A percentile compares a stretch with the other conserved stretches of the same genome.
Conservation (phyloP, 176 grass and related monocot genomes). For the Zoysia pacifica region DNA sequence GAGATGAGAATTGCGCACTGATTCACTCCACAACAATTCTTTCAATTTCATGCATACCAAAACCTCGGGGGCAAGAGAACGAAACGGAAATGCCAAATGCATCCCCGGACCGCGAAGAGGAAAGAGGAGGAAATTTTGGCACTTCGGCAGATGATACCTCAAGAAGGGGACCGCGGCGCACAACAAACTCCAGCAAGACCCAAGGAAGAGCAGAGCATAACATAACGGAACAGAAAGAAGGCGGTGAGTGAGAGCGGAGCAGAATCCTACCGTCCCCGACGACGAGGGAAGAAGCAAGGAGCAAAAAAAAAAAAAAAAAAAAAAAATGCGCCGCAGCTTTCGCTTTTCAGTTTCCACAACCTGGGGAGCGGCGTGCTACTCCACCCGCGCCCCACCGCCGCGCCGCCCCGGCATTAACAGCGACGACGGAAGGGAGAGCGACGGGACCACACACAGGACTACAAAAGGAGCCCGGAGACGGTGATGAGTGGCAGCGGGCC, state of each 20-base stretch:
- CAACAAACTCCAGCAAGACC: neutral
- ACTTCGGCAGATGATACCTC: constrained; percentile 3
- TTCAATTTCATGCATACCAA: neutral
- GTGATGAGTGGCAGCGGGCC: constrained; percentile 9
- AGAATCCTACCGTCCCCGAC: neutral
- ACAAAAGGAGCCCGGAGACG: neutral
- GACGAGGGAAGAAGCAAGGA: neutral
- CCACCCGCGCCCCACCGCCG: neutral
- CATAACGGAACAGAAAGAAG: neutral
- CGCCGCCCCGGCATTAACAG: constrained; percentile 24
- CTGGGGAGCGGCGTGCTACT: neutral
- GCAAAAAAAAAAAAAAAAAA: neutral
- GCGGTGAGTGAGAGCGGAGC: constrained; percentile 19
- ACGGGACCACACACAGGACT: neutral
- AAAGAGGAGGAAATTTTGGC: neutral
- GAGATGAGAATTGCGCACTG: neutral
- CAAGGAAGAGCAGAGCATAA: neutral
- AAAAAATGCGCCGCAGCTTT: neutral
- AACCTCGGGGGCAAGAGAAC: neutral
- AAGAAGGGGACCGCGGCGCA: neutral
- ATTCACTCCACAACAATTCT: neutral
- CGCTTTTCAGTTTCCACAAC: neutral
- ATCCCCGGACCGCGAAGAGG: neutral
- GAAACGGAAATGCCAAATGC: neutral
- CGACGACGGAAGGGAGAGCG: neutral